Percentiles rank a stretch among this genome's conserved stretches.
Evolutionary conservation across 208 protist species (phyloP).

Genomic region (Tritrichomonas musculus): DNA sequence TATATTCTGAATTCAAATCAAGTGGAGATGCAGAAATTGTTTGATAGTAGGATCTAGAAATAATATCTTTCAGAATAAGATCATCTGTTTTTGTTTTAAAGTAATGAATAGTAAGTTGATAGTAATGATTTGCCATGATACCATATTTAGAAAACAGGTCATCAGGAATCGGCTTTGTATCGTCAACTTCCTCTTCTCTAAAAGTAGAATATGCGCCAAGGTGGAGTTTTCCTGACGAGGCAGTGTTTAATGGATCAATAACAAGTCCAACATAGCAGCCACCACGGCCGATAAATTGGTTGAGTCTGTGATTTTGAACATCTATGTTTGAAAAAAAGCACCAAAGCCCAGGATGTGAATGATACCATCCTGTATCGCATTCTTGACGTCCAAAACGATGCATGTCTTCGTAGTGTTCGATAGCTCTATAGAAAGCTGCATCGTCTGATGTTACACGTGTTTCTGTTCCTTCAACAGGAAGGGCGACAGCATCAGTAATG

Average conservation of each 20-base stretch:
- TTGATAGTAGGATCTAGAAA: background rate
- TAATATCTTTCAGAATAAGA: background rate
- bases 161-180: background rate
- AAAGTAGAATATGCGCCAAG: background rate
- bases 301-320: background rate
- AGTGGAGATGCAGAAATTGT: background rate
- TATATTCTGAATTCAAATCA: background rate
- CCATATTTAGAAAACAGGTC: background rate
- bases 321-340: background rate
- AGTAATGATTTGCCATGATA: background rate
- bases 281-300: background rate
- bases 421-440: background rate
- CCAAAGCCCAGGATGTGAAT: background rate
- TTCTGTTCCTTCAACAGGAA: background rate
- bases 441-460: background rate
- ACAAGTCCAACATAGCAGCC: background rate
- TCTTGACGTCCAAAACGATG: background rate
- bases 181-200: background rate
- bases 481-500: background rate
- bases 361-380: background rate
- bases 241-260: conserved; percentile 4
- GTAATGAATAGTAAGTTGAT: background rate
- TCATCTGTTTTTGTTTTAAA: background rate
- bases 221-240: background rate
- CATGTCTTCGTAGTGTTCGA: background rate